Evolutionary conservation across 2,329 filamentous ascomycete species (phyloP).

Genomic region (Torrubiellomyces zombiae): DNA sequence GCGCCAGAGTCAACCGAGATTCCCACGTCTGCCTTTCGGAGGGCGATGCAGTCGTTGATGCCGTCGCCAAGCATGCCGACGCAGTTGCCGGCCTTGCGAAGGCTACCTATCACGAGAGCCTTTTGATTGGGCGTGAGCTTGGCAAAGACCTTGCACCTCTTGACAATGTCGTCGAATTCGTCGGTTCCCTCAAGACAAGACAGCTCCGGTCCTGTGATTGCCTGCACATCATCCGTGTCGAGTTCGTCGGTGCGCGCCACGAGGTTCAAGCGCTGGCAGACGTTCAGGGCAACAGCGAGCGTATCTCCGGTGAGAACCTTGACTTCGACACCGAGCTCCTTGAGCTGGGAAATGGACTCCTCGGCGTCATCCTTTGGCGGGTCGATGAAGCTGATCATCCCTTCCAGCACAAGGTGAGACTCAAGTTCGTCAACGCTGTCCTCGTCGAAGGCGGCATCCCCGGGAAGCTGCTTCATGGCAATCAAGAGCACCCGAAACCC

Average conservation of each 20-base stretch:
- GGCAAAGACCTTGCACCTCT: conserved; percentile 12
- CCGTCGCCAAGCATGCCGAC: conserved; percentile 15
- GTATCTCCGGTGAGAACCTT: conserved; percentile 13
- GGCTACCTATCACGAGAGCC: conserved; percentile 9
- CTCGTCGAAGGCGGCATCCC: conserved; percentile 6
- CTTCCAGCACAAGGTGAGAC: conserved; percentile 10
- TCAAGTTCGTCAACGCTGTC: conserved; percentile 9
- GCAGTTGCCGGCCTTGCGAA: conserved; percentile 9
- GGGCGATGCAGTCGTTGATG: conserved; percentile 14
- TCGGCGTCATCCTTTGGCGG: conserved; percentile 13
- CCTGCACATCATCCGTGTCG: conserved; percentile 8
- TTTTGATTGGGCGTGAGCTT: conserved; percentile 13
- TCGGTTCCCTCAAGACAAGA: conserved; percentile 6
- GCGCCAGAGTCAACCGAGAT: conserved; percentile 15
- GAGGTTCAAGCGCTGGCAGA: conserved; percentile 10
- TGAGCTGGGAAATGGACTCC: conserved; percentile 9
- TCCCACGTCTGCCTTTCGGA: conserved; percentile 11
- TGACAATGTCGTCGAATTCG: conserved; percentile 9
- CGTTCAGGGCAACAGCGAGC: conserved; percentile 12
- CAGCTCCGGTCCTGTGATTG: conserved; percentile 11
- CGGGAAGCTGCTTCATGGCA: conserved; percentile 7
- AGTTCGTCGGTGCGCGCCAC: conserved; percentile 5
- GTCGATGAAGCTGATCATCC: conserved; percentile 12
- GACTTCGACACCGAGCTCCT: conserved; percentile 10
- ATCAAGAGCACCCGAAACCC: conserved; percentile 11